Evolutionary conservation across 768 basidiomycete genomes (phyloP), one percentile per base, ranked within the genome.

Genomic region (Tulasnella sp.): DNA sequence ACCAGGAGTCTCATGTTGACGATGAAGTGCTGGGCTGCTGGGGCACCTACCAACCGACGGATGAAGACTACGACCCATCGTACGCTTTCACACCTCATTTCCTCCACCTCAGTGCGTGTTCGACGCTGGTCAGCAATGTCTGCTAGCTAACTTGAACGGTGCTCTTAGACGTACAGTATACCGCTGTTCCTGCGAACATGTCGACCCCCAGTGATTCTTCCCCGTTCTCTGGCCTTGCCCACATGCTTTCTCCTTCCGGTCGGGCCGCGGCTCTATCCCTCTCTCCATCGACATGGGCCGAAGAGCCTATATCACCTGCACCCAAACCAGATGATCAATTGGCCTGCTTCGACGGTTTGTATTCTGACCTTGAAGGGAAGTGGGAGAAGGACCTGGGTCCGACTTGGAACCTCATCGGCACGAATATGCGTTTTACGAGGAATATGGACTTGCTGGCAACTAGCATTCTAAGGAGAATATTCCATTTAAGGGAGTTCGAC

Each of bases 321-420:
- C 58, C 58, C 24, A 14, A 60, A 20, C 83, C 83, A 11, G 83
- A 83, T 41, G 81, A 83, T 16, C 83, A 83, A n/a, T 42, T 83
- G 74, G 41, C 82, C 60, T 82, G 81, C 73, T 82, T 82, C 54
- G 83, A 83, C 50, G 78, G 75, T 42, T 37, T 83, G 37, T 83
- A 83, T 76, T 83, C 81, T 9, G 46, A 16, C 22, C 1, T 2
- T n/a, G 37, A 20, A 28, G 34, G n/a, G 42, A 81, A 83, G 69
- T 82, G 83, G 40, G 83, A 85, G 79, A 73, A 78, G 81, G 82
- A 83, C n/a, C 81, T 76, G 22, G 76, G 75, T 1, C 82, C 81
- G 6, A 78, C 78, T 22, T 84, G 84, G 84, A 46, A 80, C n/a
- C 40, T 76, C 9, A 76, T 84, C n/a, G 84, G 60, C 31, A 60